These are phyloP conservation scores for Trichosanthes truncata DNA, from an alignment of 306 rosid species.

Conservation along the genomic window DNA sequence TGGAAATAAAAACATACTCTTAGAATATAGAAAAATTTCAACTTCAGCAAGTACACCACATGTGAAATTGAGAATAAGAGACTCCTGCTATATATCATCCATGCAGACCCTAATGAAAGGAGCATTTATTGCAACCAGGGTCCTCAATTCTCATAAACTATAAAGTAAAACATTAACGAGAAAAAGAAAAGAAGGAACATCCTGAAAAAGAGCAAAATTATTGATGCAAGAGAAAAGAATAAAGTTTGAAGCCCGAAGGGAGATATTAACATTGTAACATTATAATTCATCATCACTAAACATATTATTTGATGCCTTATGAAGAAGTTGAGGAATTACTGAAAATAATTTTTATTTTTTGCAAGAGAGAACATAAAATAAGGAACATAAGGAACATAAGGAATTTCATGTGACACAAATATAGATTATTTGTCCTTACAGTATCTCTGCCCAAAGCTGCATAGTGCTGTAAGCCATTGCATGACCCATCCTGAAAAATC, in stretches of 20 bases:
- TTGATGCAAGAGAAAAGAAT: neutral
- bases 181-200: neutral
- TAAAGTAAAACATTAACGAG: neutral
- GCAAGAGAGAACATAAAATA: neutral
- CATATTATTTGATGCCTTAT: neutral
- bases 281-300: neutral
- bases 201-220: neutral
- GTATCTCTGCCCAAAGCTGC: conserved; percentile 82
- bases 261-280: neutral
- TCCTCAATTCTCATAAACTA: neutral
- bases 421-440: conserved; percentile 32
- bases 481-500: conserved; percentile 71
- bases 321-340: neutral
- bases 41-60: conserved; percentile 7
- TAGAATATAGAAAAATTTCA: conserved; percentile 10
- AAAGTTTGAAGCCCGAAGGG: neutral
- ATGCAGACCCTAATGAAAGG: neutral
- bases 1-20: conserved; percentile 21
- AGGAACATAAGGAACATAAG: neutral
- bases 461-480: conserved; percentile 89
- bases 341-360: neutral
- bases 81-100: neutral
- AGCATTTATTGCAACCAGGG: neutral
- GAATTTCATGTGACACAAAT: neutral
- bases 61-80: neutral